Evolutionary conservation across 2,329 filamentous ascomycete genomes (phyloP).

Genomic region (Corniculantispora saksenae): DNA sequence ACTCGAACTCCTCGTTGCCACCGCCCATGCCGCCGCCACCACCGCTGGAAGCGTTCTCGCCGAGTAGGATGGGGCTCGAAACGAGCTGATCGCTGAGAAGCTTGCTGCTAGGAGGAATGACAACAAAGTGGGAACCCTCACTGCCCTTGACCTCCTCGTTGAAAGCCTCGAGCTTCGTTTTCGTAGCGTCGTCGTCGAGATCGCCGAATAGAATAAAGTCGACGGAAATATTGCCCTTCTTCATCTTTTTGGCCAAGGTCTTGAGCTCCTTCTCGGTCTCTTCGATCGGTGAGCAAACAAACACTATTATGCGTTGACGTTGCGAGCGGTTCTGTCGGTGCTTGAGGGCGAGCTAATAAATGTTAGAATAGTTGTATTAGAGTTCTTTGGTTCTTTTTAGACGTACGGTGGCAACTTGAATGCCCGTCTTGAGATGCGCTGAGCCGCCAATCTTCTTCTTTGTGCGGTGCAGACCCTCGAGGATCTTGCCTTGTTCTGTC

Average conservation of each 20-base stretch:
- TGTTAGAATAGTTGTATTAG: constrained; percentile 68
- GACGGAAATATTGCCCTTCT: constrained; percentile 92
- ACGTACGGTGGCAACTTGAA: constrained; percentile 90
- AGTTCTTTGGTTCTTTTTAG: not conserved
- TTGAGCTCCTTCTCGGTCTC: constrained; percentile 88
- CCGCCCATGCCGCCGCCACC: constrained; percentile 60
- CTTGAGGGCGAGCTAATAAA: constrained; percentile 80
- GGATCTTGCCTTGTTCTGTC: constrained; percentile 91
- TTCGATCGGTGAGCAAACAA: constrained; percentile 88
- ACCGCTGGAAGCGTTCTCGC: constrained; percentile 65
- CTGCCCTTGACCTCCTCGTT: constrained; percentile 89
- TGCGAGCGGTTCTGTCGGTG: constrained; percentile 98
- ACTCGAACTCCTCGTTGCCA: constrained; percentile 66
- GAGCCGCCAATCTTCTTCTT: constrained; percentile 87
- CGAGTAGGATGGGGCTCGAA: constrained; percentile 84
- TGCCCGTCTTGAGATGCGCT: constrained; percentile 85
- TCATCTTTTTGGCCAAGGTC: constrained; percentile 95
- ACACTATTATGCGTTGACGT: constrained; percentile 93
- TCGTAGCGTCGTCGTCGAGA: constrained; percentile 81
- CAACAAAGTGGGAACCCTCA: constrained; percentile 87
- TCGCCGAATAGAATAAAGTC: constrained; percentile 97
- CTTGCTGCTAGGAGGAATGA: constrained; percentile 87
- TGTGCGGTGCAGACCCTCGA: constrained; percentile 88
- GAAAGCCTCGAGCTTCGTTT: constrained; percentile 92
- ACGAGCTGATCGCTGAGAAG: constrained; percentile 91